Percentiles rank a stretch among this genome's conserved stretches.
Evolutionary conservation across 2,329 filamentous ascomycete genomes (phyloP).

Genomic region (Pyrenochaeta sp.): DNA sequence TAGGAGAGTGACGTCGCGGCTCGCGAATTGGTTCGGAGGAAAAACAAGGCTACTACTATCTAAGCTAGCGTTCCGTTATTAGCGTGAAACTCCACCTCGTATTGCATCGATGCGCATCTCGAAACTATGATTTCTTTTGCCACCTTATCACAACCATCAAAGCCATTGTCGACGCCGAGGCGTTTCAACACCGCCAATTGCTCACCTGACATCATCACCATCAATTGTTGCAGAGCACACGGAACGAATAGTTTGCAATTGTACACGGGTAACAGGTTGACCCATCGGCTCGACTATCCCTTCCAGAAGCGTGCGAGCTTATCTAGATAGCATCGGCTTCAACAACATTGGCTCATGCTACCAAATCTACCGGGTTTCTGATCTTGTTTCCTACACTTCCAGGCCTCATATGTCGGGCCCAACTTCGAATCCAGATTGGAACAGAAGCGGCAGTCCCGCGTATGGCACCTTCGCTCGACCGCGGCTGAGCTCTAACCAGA

Average conservation of each 20-base stretch:
- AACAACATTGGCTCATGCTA: background rate
- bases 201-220: background rate
- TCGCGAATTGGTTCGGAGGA: background rate
- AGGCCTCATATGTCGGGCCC: constrained; percentile 37
- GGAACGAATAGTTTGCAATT: background rate
- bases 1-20: background rate
- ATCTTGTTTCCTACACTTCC: constrained; percentile 2
- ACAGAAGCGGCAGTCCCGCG: constrained; percentile 26
- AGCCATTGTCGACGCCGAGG: constrained; percentile 3
- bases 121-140: constrained; percentile 11
- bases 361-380: background rate
- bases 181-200: constrained; percentile 1
- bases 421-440: constrained; percentile 38
- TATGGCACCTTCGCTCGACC: constrained; percentile 36
- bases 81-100: constrained; percentile 17
- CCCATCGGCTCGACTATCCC: constrained; percentile 8
- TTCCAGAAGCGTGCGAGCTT: constrained; percentile 9
- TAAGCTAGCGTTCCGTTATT: background rate
- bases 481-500: constrained; percentile 22
- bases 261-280: constrained; percentile 1
- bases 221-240: background rate
- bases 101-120: constrained; percentile 6
- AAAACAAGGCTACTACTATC: background rate
- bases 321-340: background rate
- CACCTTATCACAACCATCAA: constrained; percentile 16